phyloP scores from a whole-genome alignment of 257 asterid species.

The Verbascum thapsus region DNA sequence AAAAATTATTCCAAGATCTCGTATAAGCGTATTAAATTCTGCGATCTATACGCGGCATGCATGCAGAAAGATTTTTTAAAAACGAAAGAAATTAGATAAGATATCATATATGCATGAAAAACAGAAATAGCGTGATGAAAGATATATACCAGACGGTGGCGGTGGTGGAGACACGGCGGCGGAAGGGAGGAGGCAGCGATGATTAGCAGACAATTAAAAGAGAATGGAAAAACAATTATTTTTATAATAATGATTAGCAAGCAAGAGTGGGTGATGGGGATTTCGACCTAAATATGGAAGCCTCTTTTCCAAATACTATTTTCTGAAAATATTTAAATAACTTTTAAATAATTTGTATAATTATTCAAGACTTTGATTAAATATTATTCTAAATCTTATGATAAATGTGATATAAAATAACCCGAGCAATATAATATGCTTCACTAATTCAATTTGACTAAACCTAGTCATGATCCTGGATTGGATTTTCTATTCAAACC shows the following conservation, averaged over 20 bases:
- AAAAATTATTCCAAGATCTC: too few species aligned
- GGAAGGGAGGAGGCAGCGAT: constrained; percentile 26
- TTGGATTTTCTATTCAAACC: too few species aligned
- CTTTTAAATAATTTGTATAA: too few species aligned
- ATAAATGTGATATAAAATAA: too few species aligned
- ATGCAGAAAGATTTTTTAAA: neutral
- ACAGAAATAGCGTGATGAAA: neutral
- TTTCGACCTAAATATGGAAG: constrained; percentile 24
- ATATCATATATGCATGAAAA: neutral
- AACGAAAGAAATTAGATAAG: neutral
- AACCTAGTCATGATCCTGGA: too few species aligned
- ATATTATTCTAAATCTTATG: too few species aligned
- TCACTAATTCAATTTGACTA: too few species aligned
- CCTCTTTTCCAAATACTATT: constrained; percentile 11
- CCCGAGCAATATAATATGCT: too few species aligned
- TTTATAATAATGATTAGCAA: constrained; percentile 2
- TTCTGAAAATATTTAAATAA: too few species aligned
- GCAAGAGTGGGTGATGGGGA: constrained; percentile 27
- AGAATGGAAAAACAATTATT: constrained; percentile 17
- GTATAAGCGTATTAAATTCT: too few species aligned
- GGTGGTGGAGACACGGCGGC: constrained; percentile 30
- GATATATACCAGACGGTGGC: constrained; percentile 32
- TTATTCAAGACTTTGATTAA: too few species aligned
- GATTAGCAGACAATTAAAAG: constrained; percentile 27
- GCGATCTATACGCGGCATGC: neutral